Conservation (phyloP, 2,329 filamentous ascomycete species). For the Trichoderma asperellum region DNA sequence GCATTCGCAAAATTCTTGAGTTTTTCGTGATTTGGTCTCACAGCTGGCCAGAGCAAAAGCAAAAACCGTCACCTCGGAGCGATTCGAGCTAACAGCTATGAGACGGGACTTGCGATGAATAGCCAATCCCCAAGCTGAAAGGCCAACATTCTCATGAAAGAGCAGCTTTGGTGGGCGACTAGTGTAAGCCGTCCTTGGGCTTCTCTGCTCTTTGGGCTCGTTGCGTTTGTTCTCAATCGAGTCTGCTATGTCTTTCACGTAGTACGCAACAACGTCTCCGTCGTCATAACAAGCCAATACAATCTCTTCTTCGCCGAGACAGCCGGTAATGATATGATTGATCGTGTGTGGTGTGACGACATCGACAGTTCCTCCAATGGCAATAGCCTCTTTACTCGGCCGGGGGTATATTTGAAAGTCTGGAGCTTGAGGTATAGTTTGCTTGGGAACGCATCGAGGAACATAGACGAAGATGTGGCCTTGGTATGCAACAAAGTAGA, state of each 20-base stretch:
- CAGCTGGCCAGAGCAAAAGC: slow-evolving; percentile 47
- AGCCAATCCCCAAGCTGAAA: slow-evolving; percentile 86
- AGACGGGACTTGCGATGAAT: slow-evolving; percentile 80
- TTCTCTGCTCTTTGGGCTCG: slow-evolving; percentile 20
- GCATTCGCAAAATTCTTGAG: slow-evolving; percentile 25
- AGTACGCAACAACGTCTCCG: slow-evolving; percentile 74
- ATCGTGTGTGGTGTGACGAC: slow-evolving; percentile 59
- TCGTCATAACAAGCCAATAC: slow-evolving; percentile 71
- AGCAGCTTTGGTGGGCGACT: slow-evolving; percentile 52
- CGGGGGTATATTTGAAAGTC: slow-evolving; percentile 55
- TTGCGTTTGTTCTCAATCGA: slow-evolving; percentile 43
- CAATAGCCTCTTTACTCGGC: slow-evolving; percentile 45
- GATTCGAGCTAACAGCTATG: slow-evolving; percentile 85
- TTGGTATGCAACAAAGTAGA: slow-evolving; percentile 65
- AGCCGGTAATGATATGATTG: slow-evolving; percentile 70
- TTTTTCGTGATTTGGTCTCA: slow-evolving; percentile 10
- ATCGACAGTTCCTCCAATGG: slow-evolving; percentile 59
- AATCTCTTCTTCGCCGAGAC: slow-evolving; percentile 71
- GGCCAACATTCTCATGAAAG: slow-evolving; percentile 75
- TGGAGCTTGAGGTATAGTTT: slow-evolving; percentile 53
- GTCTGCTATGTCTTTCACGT: slow-evolving; percentile 58
- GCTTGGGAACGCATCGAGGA: slow-evolving; percentile 51
- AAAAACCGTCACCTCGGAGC: slow-evolving; percentile 57
- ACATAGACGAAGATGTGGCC: slow-evolving; percentile 61
- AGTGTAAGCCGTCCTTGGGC: slow-evolving; percentile 4